Evolutionary conservation across 257 asterid species (phyloP).

Genomic region (Hygrophila difformis): DNA sequence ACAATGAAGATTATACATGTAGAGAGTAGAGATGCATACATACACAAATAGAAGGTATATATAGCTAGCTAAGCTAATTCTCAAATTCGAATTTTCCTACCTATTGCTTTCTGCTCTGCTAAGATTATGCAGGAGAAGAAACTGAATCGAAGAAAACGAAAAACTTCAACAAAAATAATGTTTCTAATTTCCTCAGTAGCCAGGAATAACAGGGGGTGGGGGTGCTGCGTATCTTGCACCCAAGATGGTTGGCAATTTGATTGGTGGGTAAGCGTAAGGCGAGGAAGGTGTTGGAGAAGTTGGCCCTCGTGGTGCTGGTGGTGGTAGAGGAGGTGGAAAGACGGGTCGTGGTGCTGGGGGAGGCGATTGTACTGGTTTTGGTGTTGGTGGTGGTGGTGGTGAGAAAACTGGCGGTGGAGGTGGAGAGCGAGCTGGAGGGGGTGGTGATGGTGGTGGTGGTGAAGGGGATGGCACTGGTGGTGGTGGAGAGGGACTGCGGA

Average conservation of each 20-base stretch:
- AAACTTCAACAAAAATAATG: not conserved
- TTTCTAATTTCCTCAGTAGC: slow-evolving; percentile 30
- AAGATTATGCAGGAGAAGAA: not conserved
- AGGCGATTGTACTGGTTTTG: not conserved
- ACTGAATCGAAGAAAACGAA: not conserved
- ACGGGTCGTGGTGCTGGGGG: not conserved
- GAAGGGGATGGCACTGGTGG: too few species aligned
- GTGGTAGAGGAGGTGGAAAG: not conserved
- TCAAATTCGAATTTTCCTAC: too few species aligned
- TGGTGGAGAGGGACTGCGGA: too few species aligned
- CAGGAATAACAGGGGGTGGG: slow-evolving; percentile 53
- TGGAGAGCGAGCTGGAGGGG: not conserved
- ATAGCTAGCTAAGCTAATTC: too few species aligned
- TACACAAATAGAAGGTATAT: too few species aligned
- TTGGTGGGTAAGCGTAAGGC: slow-evolving; percentile 19
- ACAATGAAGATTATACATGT: too few species aligned
- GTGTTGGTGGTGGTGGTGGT: slow-evolving; percentile 3
- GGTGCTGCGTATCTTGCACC: slow-evolving; percentile 39
- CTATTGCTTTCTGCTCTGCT: too few species aligned
- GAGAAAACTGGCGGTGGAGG: not conserved
- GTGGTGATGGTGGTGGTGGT: too few species aligned
- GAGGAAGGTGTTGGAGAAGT: slow-evolving; percentile 21
- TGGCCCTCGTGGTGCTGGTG: not conserved
- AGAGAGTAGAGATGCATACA: too few species aligned
- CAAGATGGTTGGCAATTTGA: slow-evolving; percentile 21